Evolutionary conservation across 75 land plant genomes (phyloP), one percentile per base, ranked within the genome.

Genomic region (Sequoiadendron giganteum): DNA sequence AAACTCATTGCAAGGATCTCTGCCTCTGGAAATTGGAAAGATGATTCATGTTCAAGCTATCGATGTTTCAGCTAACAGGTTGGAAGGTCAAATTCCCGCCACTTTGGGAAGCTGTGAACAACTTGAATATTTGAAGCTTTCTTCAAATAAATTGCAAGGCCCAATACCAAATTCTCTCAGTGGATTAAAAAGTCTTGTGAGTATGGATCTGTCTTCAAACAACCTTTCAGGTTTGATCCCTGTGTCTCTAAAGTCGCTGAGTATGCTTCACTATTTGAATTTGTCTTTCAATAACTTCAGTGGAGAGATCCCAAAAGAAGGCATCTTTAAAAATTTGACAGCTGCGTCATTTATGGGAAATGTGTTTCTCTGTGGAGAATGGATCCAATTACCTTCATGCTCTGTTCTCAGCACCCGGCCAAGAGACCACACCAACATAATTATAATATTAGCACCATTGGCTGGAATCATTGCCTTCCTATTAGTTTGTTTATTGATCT

Each of bases 261-360:
- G 4, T 42, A 42, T 42, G 43, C 61, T 13, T 56, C 18, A 56
- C 1, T 56, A 56, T 56, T 13, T 56, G 61, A 56, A 56, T 16
- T 56, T 56, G 18, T 56, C 61, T 56, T 56, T 5, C 58, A 93
- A 93, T 88, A 93, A 88, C 36, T 80, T 93, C 77, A 68, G 87
- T 16, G 91, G 93, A 9, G 5, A 19, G 11, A 86, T 86, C 19
- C 87, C 87, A 10, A 47, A 68, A 39, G 76, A 36, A 14, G 75
- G 87, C 5, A 6, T 30, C 13, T 72, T 86, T 86, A 19, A 47
- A 40, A 86, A 86, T 43, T 45, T 86, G 10, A 70, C 87, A 19
- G 32, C 43, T 3, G 21, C 9, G 8, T 61, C 75, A 18, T 36
- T 86, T 1, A 13, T 68, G 39, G 87, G 87, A 39, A 86, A 86